Evolutionary conservation across 2,329 filamentous ascomycete species (phyloP), one percentile per base, ranked within the genome.

Genomic region (Neodidymelliopsis sp.): DNA sequence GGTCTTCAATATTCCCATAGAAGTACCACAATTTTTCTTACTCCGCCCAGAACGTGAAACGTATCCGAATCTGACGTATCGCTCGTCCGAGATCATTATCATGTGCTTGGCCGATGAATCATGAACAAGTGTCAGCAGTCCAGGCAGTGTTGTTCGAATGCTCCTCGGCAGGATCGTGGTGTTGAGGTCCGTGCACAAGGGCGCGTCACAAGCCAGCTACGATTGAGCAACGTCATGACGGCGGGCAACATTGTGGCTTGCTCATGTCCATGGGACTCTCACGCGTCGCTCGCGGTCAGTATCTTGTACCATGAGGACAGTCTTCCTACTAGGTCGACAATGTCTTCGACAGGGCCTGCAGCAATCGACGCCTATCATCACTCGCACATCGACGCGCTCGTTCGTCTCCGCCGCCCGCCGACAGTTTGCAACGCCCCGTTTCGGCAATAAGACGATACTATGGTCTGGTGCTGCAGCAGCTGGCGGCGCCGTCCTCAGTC

Each of bases 291-390:
- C 53, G 44, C 39, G 45, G 52, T 45, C 54, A 44, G 54, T 55
- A 57, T 53, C 53, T 57, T 46, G 62, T 63, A 75, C 55, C 62
- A 83, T 83, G 80, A 81, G 77, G 73, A 71, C 74, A 69, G 74
- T 71, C 65, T 66, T 77, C 69, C 67, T 76, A 54, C 62, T 79
- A 56, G 74, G 77, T 71, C 79, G 80, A 67, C 75, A 79, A 69
- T 79, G 74, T 72, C 65, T 78, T 61, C 74, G 72, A 60, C 75
- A 76, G 57, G 67, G 72, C 20, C 42, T 69, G 20, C 58, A 61
- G 8, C 62, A 57, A 36, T 63, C 59, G 42, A 48, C 63, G 38
- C 49, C 57, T 30, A 20, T 44, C 13, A 50, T 57, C 50, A 31
- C 49, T 29, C 60, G 55, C 48, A 43, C 56, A 5, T 59, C 59